These are phyloP conservation scores for Pythium myriotylum DNA, from an alignment of 352 stramenopile genomes.

Conservation along the genomic window DNA sequence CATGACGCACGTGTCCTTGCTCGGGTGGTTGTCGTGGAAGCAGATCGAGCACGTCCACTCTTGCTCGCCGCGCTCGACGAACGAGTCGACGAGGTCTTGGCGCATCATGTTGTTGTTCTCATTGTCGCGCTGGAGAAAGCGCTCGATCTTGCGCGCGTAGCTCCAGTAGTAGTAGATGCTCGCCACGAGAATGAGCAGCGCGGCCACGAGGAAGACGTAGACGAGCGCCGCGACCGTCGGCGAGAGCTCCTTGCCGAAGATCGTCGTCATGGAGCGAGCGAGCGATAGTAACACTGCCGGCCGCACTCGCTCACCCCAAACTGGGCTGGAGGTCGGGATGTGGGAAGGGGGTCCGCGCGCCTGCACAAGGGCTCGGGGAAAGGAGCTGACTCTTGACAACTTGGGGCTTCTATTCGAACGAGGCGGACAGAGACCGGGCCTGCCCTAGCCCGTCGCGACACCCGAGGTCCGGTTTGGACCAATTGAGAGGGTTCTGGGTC, in stretches of 20 bases:
- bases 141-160: conserved; percentile 86
- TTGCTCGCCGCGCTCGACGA: conserved; percentile 76
- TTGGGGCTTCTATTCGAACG: background rate
- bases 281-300: no score
- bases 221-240: conserved; percentile 69
- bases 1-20: conserved; percentile 82
- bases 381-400: background rate
- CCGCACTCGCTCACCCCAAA: no score
- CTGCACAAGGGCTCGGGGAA: background rate
- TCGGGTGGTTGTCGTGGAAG: conserved; percentile 88
- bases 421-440: background rate
- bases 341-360: no score
- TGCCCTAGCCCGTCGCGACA: background rate
- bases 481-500: no score
- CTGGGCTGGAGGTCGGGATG: no score
- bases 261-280: conserved; percentile 58
- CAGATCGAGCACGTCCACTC: conserved; percentile 89
- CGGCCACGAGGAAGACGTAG: conserved; percentile 76
- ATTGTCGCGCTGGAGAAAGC: conserved; percentile 81
- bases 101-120: conserved; percentile 91
- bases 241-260: conserved; percentile 81
- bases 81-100: conserved; percentile 83
- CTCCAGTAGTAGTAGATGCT: conserved; percentile 90
- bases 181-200: conserved; percentile 64
- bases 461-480: no score